phyloP scores from a whole-genome alignment of 805 yeast genomes.

The Lipomyces kockii region DNA sequence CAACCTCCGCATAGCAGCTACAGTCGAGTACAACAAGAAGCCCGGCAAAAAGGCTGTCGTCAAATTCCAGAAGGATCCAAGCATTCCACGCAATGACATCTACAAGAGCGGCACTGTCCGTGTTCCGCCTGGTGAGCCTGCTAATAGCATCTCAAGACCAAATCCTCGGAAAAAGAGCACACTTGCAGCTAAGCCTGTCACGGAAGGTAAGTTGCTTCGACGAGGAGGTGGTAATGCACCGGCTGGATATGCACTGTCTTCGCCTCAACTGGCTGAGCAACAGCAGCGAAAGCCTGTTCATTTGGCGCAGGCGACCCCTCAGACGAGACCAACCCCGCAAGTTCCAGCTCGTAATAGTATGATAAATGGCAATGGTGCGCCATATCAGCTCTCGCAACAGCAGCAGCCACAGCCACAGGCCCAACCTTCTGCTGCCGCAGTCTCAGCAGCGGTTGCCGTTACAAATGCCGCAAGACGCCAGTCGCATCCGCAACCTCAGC shows the following conservation, averaged over 20 bases:
- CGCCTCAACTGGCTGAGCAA: constrained; percentile 15
- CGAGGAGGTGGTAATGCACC: constrained; percentile 44
- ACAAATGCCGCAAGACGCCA: constrained; percentile 40
- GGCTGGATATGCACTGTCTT: constrained; percentile 38
- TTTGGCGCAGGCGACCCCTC: constrained; percentile 9
- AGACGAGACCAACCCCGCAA: constrained; percentile 34
- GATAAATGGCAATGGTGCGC: constrained; percentile 5
- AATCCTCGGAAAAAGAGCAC: constrained; percentile 65
- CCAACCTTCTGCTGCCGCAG: constrained; percentile 31
- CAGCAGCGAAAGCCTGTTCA: constrained; percentile 23
- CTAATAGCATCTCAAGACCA: constrained; percentile 68
- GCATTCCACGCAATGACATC: constrained; percentile 73
- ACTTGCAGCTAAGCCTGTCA: constrained; percentile 37
- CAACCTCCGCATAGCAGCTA: constrained; percentile 67
- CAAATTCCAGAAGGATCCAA: constrained; percentile 64
- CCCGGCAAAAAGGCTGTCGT: constrained; percentile 78
- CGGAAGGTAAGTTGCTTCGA: constrained; percentile 26
- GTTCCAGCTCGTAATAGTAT: constrained; percentile 37
- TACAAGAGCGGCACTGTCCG: constrained; percentile 89
- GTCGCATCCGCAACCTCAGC: constrained; percentile 22
- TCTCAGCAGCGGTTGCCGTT: constrained; percentile 41
- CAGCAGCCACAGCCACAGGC: constrained; percentile 42
- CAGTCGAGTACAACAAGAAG: constrained; percentile 84
- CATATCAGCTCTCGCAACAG: constrained; percentile 37
- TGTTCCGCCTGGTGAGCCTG: constrained; percentile 79